Base-by-base conservation (phyloP, 371 early-diverging fungal genomes). In the Mucor piriformis region DNA sequence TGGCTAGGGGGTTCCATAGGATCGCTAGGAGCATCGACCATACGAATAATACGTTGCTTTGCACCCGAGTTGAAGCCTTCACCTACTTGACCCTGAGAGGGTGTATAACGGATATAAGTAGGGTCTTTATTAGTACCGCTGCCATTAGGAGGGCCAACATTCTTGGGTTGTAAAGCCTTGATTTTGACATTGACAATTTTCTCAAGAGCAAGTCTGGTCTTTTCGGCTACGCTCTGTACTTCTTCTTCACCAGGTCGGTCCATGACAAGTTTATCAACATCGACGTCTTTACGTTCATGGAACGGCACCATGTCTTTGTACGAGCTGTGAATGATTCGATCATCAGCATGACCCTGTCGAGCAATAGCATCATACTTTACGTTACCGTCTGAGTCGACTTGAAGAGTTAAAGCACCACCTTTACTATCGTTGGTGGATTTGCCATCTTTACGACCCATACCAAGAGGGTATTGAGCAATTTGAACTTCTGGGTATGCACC, bases 401-500 rank as follows among this genome's bases (percentile, higher is more conserved):
- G 89, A 32, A 95, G 83, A 12, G 95, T 86, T 42, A 97, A 77
- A 0, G 94, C 88, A 38, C 88, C 87, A 3, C 86, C 87, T 51
- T 84, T 81, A 27, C 75, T 76, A 42, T 76, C 67, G 2, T 63
- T 62, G 6, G 62, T 59, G 40, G 63, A 51, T 25, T 67, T 74
- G 35, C 25, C 21, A 50, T 83, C 85, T 69, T 88, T 90, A 24
- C 91, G 85, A 10, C 98, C 98, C 95, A 97, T 92, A 57, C 92
- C 91, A 25, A 93, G 73, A 2, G 98, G 98, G 61, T 92, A 97
- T 72, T 97, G 98, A 6, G 88, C 87, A 43, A 91, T 75, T 57
- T 88, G 89, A 56, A 95, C 88, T 74, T 97, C 98, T 16, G 98
- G 98, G 65, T 88, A 97, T 0, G 98, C 95, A 29, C 98, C 98